Evolutionary conservation across 352 stramenopile genomes (phyloP).

Genomic region (Globisporangium canariense): DNA sequence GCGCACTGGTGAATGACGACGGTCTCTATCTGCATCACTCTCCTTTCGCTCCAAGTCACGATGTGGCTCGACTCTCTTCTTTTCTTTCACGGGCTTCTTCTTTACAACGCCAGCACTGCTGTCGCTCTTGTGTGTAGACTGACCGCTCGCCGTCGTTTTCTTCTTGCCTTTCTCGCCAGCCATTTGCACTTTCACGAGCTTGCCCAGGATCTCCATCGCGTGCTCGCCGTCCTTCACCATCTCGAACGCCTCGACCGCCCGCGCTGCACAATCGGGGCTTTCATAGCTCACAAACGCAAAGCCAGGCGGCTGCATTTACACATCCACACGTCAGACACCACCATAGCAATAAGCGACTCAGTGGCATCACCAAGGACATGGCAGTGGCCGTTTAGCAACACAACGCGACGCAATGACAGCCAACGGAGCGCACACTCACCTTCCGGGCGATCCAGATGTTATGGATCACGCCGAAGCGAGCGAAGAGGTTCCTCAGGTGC

Average conservation of each 20-base stretch:
- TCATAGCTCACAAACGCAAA: conserved; percentile 80
- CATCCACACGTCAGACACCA: conserved; percentile 1
- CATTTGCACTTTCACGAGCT: conserved; percentile 72
- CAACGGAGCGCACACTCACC: conserved; percentile 25
- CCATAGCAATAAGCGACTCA: too few species aligned
- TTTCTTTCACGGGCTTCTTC: background rate
- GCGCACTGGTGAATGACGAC: background rate
- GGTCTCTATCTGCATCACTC: background rate
- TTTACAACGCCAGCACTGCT: background rate
- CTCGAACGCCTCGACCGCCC: conserved; percentile 43
- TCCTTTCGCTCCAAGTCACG: background rate
- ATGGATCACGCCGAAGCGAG: conserved; percentile 63
- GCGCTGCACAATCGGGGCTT: conserved; percentile 35
- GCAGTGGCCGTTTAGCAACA: background rate
- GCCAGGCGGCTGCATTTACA: conserved; percentile 48
- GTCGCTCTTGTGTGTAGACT: background rate
- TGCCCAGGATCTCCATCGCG: conserved; percentile 60
- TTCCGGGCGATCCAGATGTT: conserved; percentile 74
- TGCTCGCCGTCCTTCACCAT: conserved; percentile 17
- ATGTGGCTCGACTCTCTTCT: background rate
- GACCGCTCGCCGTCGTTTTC: background rate
- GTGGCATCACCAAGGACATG: background rate
- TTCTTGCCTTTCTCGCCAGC: conserved; percentile 36
- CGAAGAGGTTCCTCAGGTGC: conserved; percentile 60
- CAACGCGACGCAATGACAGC: background rate